Conservation (phyloP, 345 rosid genomes). For the Gossypium mustelinum region DNA sequence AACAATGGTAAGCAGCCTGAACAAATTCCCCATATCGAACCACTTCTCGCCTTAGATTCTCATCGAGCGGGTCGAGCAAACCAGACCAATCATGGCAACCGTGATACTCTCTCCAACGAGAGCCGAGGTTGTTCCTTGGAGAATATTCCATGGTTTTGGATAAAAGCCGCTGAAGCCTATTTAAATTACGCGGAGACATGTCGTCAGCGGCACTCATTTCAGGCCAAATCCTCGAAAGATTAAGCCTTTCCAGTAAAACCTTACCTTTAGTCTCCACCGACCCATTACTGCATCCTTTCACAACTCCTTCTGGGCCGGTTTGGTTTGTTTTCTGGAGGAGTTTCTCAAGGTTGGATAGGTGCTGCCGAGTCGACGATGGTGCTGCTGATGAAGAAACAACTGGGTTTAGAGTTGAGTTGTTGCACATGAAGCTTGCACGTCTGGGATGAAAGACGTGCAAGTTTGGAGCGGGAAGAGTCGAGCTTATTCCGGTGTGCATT, state of each 20-base stretch:
- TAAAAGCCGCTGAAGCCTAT: slow-evolving; percentile 65
- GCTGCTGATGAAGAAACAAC: slow-evolving; percentile 7
- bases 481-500: slow-evolving; percentile 40
- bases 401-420: slow-evolving; percentile 39
- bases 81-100: slow-evolving; percentile 44
- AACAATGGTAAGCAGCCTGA: slow-evolving; percentile 46
- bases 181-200: slow-evolving; percentile 72
- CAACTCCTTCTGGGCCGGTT: not conserved
- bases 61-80: slow-evolving; percentile 40
- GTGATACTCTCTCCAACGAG: slow-evolving; percentile 68
- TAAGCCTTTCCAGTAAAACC: slow-evolving; percentile 48
- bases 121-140: slow-evolving; percentile 68
- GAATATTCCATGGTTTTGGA: slow-evolving; percentile 72
- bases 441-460: slow-evolving; percentile 35
- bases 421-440: slow-evolving; percentile 47
- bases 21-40: slow-evolving; percentile 46
- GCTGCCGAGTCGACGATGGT: slow-evolving; percentile 30
- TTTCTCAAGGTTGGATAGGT: slow-evolving; percentile 61
- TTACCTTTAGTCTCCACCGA: slow-evolving; percentile 23
- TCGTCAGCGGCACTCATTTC: slow-evolving; percentile 77
- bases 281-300: slow-evolving; percentile 10
- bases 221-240: slow-evolving; percentile 65
- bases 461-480: slow-evolving; percentile 42
- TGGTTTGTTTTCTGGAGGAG: slow-evolving; percentile 37
- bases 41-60: slow-evolving; percentile 44